Percentiles rank a stretch among this genome's conserved stretches.
Conservation (phyloP, 2,329 filamentous ascomycete species). For the Endocalyx cinctus region DNA sequence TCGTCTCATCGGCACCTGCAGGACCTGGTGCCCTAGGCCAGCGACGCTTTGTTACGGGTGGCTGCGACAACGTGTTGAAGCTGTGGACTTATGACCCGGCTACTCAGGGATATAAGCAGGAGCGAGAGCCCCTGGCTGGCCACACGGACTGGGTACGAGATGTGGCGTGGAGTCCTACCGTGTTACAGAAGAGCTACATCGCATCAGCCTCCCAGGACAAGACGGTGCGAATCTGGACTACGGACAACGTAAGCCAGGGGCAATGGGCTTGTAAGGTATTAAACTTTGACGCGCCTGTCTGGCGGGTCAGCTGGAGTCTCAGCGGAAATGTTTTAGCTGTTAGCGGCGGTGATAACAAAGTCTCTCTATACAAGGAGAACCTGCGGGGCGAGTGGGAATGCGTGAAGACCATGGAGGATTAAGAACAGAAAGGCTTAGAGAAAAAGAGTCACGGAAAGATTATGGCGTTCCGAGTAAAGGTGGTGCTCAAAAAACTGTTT, state of each 20-base stretch:
- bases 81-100: conserved; percentile 78
- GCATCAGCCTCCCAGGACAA: conserved; percentile 94
- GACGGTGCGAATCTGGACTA: conserved; percentile 96
- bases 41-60: conserved; percentile 87
- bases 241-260: conserved; percentile 58
- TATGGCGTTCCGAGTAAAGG: too few species aligned
- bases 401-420: conserved; percentile 95
- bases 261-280: conserved; percentile 85
- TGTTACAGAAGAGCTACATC: conserved; percentile 94
- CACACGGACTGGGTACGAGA: conserved; percentile 97
- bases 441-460: too few species aligned
- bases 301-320: conserved; percentile 96
- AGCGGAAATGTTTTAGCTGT: conserved; percentile 95
- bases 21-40: conserved; percentile 57
- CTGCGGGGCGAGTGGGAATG: conserved; percentile 94
- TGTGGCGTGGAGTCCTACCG: conserved; percentile 93
- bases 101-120: conserved; percentile 57
- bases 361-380: conserved; percentile 98
- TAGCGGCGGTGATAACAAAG: conserved; percentile 91
- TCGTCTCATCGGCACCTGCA: conserved; percentile 65
- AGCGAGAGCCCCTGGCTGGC: conserved; percentile 64
- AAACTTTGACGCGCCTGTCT: conserved; percentile 82
- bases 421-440: conserved; percentile 15
- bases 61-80: conserved; percentile 89
- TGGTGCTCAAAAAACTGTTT: too few species aligned